phyloP scores from a whole-genome alignment of 805 yeast species.

The Spathaspora boniae region DNA sequence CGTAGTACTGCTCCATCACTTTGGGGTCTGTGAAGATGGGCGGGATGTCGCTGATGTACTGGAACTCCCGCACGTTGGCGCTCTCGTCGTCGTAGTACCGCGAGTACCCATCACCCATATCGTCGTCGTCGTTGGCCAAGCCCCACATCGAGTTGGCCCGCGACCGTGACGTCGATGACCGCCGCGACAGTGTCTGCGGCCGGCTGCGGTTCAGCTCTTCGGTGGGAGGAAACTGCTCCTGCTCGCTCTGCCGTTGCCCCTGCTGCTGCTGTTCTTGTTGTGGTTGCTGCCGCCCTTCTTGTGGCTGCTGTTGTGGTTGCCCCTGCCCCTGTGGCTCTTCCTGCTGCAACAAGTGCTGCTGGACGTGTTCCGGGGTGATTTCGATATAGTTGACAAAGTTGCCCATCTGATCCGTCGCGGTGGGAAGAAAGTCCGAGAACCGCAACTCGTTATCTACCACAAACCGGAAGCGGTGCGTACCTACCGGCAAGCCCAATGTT shows the following conservation, averaged over 20 bases:
- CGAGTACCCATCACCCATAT: conserved; percentile 78
- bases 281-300: conserved; percentile 10
- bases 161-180: conserved; percentile 26
- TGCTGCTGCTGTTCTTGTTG: conserved; percentile 8
- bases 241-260: conserved; percentile 5
- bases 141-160: conserved; percentile 62
- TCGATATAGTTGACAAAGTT: conserved; percentile 91
- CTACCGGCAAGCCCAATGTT: conserved; percentile 76
- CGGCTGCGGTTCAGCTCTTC: conserved; percentile 4
- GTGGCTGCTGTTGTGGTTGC: conserved; percentile 9
- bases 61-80: conserved; percentile 17
- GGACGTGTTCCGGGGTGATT: conserved; percentile 46
- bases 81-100: conserved; percentile 65
- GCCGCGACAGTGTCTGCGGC: conserved; percentile 19
- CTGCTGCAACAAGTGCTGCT: conserved; percentile 27
- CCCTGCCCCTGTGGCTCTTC: no score
- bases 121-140: conserved; percentile 65
- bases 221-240: no score
- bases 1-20: conserved; percentile 82
- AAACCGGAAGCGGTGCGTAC: conserved; percentile 90
- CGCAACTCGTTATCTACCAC: conserved; percentile 92
- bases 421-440: conserved; percentile 85
- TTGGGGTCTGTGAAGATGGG: conserved; percentile 82
- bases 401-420: conserved; percentile 97
- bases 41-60: conserved; percentile 68